These are phyloP conservation scores for Cladosporium sp. DNA, from an alignment of 2,329 filamentous ascomycete species.

Conservation along the genomic window DNA sequence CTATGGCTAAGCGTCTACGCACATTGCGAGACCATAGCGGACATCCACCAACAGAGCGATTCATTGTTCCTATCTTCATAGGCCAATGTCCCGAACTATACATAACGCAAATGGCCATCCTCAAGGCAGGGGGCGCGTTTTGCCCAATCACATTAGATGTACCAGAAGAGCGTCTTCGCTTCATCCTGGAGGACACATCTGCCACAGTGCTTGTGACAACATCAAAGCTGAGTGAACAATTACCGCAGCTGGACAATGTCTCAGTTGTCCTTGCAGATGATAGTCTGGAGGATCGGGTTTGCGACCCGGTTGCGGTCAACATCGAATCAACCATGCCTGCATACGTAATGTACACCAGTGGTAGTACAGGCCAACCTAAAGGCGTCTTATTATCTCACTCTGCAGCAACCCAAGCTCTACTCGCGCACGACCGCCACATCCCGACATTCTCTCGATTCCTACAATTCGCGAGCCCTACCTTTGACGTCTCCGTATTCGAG, in stretches of 20 bases:
- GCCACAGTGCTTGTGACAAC: conserved; percentile 70
- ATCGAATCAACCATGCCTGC: conserved; percentile 51
- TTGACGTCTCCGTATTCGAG: conserved; percentile 93
- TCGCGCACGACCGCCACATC: conserved; percentile 78
- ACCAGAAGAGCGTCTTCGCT: conserved; percentile 72
- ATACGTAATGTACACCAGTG: conserved; percentile 93
- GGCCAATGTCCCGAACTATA: conserved; percentile 78
- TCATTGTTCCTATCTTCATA: conserved; percentile 72
- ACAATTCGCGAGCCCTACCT: conserved; percentile 89
- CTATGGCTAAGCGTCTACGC: conserved; percentile 50
- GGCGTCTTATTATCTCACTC: conserved; percentile 80
- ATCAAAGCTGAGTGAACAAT: conserved; percentile 43
- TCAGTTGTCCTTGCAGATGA: conserved; percentile 46
- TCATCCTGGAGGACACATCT: conserved; percentile 76
- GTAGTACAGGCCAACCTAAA: conserved; percentile 85
- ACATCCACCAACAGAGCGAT: conserved; percentile 25
- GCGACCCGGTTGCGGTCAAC: not conserved
- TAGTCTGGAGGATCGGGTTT: not conserved
- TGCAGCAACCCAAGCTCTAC: conserved; percentile 76
- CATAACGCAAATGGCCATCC: conserved; percentile 70
- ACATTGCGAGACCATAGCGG: conserved; percentile 39
- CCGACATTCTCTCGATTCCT: conserved; percentile 77
- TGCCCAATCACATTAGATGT: conserved; percentile 80
- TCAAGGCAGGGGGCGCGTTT: conserved; percentile 82
- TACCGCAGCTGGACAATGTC: conserved; percentile 40